These are phyloP conservation scores for Symbiotaphrina buchneri DNA, from an alignment of 495 filamentous ascomycete species.

Conservation along the genomic window DNA sequence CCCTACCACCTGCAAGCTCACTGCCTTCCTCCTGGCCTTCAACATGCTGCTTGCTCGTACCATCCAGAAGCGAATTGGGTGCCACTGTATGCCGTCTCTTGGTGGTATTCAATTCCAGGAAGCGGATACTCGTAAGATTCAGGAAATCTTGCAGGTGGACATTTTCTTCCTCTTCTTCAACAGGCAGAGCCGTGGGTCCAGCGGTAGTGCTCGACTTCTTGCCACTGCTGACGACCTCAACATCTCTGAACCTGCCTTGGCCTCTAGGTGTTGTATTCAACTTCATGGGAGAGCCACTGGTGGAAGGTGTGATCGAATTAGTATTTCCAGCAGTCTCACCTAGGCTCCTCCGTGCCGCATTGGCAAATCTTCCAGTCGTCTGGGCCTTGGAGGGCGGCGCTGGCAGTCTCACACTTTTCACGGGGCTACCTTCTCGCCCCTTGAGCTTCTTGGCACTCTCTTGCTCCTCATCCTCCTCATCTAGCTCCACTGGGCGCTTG, in stretches of 20 bases:
- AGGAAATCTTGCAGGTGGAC: constrained; percentile 85
- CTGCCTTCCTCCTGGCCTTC: constrained; percentile 19
- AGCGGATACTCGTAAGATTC: constrained; percentile 85
- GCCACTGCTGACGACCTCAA: constrained; percentile 15
- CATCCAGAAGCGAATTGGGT: constrained; percentile 22
- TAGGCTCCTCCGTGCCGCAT: constrained; percentile 8
- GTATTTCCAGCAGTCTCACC: constrained; percentile 8
- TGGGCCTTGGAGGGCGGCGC: constrained; percentile 41
- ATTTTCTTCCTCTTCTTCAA: constrained; percentile 26
- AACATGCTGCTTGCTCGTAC: constrained; percentile 8
- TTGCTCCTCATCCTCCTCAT: constrained; percentile 41
- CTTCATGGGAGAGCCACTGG: constrained; percentile 20
- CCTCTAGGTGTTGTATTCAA: constrained; percentile 22
- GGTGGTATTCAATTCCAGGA: constrained; percentile 87
- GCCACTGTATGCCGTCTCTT: constrained; percentile 73
- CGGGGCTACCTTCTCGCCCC: constrained; percentile 48
- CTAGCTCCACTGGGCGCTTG: constrained; percentile 51
- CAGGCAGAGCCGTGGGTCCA: constrained; percentile 11
- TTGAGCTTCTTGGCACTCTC: constrained; percentile 45
- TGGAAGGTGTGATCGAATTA: constrained; percentile 17
- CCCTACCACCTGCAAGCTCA: constrained; percentile 16
- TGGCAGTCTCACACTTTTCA: constrained; percentile 49
- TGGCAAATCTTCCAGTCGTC: constrained; percentile 30
- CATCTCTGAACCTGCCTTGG: constrained; percentile 25
- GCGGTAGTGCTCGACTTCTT: constrained; percentile 20